Evolutionary conservation across 1,139 yeast genomes (phyloP), one percentile per base, ranked within the genome.

Genomic region (Kodamaea arcana): DNA sequence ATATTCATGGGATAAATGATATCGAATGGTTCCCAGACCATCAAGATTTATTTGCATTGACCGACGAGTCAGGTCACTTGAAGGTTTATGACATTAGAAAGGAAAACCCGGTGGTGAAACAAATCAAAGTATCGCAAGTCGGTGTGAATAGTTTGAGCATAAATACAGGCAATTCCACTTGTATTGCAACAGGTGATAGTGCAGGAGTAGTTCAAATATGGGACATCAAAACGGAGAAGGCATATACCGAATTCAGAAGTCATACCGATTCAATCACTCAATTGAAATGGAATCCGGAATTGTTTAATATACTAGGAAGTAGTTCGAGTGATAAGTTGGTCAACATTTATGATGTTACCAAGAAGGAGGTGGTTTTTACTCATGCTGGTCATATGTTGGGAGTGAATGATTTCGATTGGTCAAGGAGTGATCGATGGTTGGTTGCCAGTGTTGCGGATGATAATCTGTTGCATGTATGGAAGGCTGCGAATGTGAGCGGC

Each of bases 331-430:
- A 90, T 55, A 73, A 79, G 5, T 59, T 76, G 27, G 90, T 85
- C 8, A 76, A 78, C 47, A 37, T 92, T 2, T 84, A 87, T 80
- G 90, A 87, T 51, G 57, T 79, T 3, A 50, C 73, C 2, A 52
- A 56, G 22, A 52, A 57, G 6, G 70, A 68, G 4, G 59, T 59
- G 49, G 40, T 80, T 15, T 90, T 92, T 52, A 70, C 75, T 24
- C 98, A 94, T 56, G 86, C 83, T 10, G 98, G 98, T 0, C 99
- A 92, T 55, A 78, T 92, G 73, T 67, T 83, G 36, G 90, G 94
- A 15, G 85, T 92, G 12, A 81, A 83, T 49, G 97, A 90, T 52
- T 66, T 90, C 30, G 76, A 81, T 31, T 92, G 98, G 98, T 85
- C 88, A 40, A 76, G 80, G 1, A 80, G 78, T 44, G 83, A 83